These are phyloP conservation scores for Globisporangium abappressorium DNA, from an alignment of 352 stramenopile genomes.

Conservation along the genomic window DNA sequence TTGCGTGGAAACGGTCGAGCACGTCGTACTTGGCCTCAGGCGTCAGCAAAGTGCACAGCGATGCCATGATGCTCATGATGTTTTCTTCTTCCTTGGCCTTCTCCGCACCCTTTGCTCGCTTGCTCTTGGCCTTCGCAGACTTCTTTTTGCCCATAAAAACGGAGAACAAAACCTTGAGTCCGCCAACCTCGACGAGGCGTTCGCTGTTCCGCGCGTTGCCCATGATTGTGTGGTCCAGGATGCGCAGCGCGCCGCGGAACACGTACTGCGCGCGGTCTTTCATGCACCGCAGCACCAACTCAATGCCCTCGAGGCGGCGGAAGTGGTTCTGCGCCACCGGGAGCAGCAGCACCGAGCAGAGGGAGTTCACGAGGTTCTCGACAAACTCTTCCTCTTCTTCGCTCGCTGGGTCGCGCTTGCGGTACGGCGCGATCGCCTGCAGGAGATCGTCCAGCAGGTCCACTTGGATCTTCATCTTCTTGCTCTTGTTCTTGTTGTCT, in stretches of 20 bases:
- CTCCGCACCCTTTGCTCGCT: constrained; percentile 21
- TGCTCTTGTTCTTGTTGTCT: constrained; percentile 12
- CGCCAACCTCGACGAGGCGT: constrained; percentile 61
- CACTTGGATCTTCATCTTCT: constrained; percentile 11
- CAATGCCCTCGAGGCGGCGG: constrained; percentile 82
- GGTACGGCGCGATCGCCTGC: constrained; percentile 84
- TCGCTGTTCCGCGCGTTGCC: constrained; percentile 62
- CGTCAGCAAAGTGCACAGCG: constrained; percentile 50
- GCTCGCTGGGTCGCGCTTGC: constrained; percentile 75
- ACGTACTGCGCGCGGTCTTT: constrained; percentile 81
- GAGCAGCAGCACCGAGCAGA: constrained; percentile 78
- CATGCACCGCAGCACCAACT: constrained; percentile 91
- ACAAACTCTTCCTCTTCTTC: constrained; percentile 91
- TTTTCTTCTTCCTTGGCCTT: constrained; percentile 64
- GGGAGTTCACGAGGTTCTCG: constrained; percentile 90
- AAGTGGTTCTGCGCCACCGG: constrained; percentile 49
- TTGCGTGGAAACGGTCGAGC: constrained; percentile 66
- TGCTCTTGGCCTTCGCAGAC: constrained; percentile 21
- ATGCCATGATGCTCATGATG: constrained; percentile 58
- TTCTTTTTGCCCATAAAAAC: constrained; percentile 71
- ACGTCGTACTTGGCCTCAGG: constrained; percentile 51
- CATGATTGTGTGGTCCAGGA: constrained; percentile 63
- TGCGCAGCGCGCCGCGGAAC: constrained; percentile 50
- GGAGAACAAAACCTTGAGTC: constrained; percentile 61
- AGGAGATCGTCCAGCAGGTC: constrained; percentile 92